Conservation (phyloP, 2,329 filamentous ascomycete genomes). For the Trichoderma atroviride region DNA sequence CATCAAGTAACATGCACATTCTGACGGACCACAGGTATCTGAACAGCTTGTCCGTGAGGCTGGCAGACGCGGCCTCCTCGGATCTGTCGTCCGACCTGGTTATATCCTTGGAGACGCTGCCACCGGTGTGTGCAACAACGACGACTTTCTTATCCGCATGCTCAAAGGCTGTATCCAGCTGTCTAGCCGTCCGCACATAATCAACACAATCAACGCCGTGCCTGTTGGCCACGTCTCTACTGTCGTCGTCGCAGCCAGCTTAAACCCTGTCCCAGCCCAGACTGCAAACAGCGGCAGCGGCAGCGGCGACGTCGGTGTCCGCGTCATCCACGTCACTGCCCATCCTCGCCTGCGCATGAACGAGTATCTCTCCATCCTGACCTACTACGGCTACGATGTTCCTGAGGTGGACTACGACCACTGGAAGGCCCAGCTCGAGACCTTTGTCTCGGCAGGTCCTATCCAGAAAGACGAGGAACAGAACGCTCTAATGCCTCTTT, state of each 20-base stretch:
- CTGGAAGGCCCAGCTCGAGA: slow-evolving; percentile 38
- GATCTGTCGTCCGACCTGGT: slow-evolving; percentile 77
- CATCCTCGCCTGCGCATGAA: slow-evolving; percentile 80
- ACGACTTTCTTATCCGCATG: slow-evolving; percentile 89
- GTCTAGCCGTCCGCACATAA: slow-evolving; percentile 69
- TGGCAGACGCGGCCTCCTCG: slow-evolving; percentile 72
- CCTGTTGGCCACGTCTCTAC: slow-evolving; percentile 75
- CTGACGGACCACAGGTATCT: slow-evolving; percentile 37
- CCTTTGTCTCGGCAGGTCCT: slow-evolving; percentile 34
- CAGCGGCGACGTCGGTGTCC: slow-evolving; percentile 3
- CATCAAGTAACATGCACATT: not conserved
- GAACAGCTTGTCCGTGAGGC: slow-evolving; percentile 75
- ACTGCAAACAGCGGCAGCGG: not conserved
- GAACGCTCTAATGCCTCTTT: slow-evolving; percentile 59
- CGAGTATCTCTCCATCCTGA: slow-evolving; percentile 60
- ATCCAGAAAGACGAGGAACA: slow-evolving; percentile 37
- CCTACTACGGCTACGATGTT: slow-evolving; percentile 72
- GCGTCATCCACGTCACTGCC: slow-evolving; percentile 75
- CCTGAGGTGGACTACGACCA: slow-evolving; percentile 70
- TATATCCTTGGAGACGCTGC: slow-evolving; percentile 78
- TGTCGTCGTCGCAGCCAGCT: slow-evolving; percentile 69
- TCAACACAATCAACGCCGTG: slow-evolving; percentile 87
- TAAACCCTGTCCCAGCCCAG: slow-evolving; percentile 15
- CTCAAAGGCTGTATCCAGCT: slow-evolving; percentile 87
- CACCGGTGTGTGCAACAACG: slow-evolving; percentile 74